A percentile compares a stretch with the other conserved stretches of the same genome.
phyloP scores from a whole-genome alignment of 1,139 yeast genomes.

The Sugiyamaella paludigena region DNA sequence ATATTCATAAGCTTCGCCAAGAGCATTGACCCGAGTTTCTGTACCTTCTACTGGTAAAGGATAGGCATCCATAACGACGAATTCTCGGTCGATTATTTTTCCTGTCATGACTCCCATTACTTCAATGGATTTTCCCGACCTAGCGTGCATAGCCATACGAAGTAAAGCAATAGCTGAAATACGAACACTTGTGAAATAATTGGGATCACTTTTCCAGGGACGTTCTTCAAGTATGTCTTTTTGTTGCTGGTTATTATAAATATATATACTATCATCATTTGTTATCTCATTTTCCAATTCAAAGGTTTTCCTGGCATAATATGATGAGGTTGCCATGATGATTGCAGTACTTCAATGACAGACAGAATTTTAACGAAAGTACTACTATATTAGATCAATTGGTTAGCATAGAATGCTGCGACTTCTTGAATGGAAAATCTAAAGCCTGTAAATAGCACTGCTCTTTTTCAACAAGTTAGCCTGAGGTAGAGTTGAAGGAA shows the following conservation, averaged over 20 bases:
- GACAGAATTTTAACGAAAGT: too few relatives aligned
- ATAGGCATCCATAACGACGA: slow-evolving; percentile 78
- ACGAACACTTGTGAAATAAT: slow-evolving; percentile 63
- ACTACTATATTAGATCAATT: too few relatives aligned
- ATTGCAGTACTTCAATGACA: background rate
- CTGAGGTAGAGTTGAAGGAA: too few relatives aligned
- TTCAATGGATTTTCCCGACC: slow-evolving; percentile 85
- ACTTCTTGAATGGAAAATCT: too few relatives aligned
- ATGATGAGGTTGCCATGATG: background rate
- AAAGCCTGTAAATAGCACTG: too few relatives aligned
- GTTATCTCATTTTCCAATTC: slow-evolving; percentile 36
- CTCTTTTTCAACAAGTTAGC: too few relatives aligned
- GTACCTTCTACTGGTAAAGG: slow-evolving; percentile 94
- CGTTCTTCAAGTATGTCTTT: slow-evolving; percentile 29
- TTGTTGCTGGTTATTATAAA: slow-evolving; percentile 34
- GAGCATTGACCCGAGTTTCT: slow-evolving; percentile 93
- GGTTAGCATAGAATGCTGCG: too few relatives aligned
- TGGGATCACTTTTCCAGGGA: slow-evolving; percentile 52
- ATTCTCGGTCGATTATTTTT: slow-evolving; percentile 53
- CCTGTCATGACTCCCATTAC: slow-evolving; percentile 96
- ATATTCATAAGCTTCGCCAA: slow-evolving; percentile 89
- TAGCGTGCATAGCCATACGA: slow-evolving; percentile 81
- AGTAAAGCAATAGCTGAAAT: slow-evolving; percentile 73
- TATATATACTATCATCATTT: slow-evolving; percentile 30
- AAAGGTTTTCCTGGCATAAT: slow-evolving; percentile 32